Conservation (phyloP, 2,329 filamentous ascomycete species). For the Acrocalymma vagum region DNA sequence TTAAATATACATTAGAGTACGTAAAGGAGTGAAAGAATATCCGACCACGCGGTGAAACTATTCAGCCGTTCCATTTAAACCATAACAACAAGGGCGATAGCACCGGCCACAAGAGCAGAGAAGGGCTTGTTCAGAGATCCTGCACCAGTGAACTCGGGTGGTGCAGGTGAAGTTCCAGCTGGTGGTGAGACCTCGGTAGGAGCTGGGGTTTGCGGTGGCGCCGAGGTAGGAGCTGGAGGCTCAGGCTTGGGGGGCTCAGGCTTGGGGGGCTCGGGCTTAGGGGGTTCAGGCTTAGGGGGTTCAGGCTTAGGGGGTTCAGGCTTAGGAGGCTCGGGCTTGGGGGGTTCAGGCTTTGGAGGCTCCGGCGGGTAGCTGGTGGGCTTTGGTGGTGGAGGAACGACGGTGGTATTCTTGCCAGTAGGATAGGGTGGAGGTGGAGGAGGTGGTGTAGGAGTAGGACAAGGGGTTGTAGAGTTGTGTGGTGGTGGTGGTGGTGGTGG, state of each 20-base stretch:
- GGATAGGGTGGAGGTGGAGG: slow-evolving; percentile 15
- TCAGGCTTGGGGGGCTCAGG: slow-evolving; percentile 4
- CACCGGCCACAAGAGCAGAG: slow-evolving; percentile 32
- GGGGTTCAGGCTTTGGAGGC: slow-evolving; percentile 9
- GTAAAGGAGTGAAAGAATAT: slow-evolving; percentile 3
- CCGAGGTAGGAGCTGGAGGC: slow-evolving; percentile 9
- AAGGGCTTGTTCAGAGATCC: slow-evolving; percentile 32
- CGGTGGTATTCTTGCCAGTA: neutral
- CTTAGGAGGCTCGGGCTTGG: slow-evolving; percentile 10
- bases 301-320: slow-evolving; percentile 5
- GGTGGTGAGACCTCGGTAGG: too few species aligned
- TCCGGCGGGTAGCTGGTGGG: slow-evolving; percentile 8
- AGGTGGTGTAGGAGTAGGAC: slow-evolving; percentile 2
- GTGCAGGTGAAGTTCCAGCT: slow-evolving; percentile 14
- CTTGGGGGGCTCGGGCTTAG: slow-evolving; percentile 10
- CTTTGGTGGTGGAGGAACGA: slow-evolving; percentile 4
- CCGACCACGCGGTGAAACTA: neutral
- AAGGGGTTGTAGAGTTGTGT: neutral
- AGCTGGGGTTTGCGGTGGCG: slow-evolving; percentile 11
- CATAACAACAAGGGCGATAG: slow-evolving; percentile 27
- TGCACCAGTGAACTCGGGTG: slow-evolving; percentile 33
- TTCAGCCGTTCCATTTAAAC: slow-evolving; percentile 16
- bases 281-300: slow-evolving; percentile 8
- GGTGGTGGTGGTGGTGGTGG: slow-evolving; percentile 6
- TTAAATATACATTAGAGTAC: slow-evolving; percentile 2